Evolutionary conservation across 2,329 filamentous ascomycete genomes (phyloP), one percentile per base, ranked within the genome.

Genomic region (Epichloe hybrida): DNA sequence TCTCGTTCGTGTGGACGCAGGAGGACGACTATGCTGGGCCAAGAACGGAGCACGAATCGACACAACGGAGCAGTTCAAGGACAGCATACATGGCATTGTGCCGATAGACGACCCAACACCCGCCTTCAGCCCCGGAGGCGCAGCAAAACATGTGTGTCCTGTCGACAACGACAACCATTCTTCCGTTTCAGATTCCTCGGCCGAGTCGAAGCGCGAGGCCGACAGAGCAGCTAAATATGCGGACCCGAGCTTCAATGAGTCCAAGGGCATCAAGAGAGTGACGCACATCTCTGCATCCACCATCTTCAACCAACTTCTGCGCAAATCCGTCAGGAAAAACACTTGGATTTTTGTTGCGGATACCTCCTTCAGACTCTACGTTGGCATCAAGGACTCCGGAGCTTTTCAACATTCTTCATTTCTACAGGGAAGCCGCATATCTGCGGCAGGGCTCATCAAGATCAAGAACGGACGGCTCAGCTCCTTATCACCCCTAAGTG

Each of bases 341-440:
- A 93, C 86, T 4, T 95, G 90, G 90, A 94, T 95, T 56, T 96
- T 95, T 60, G 89, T 90, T 7, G 84, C 86, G 23, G 89, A 95
- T 66, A 91, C 87, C 1, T 84, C 79, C 1, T 93, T 90, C 64
- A 80, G 86, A 1, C 72, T 95, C 0, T 95, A 95, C 64, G 81
- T 95, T 36, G 89, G 89, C 46, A 93, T 95, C 70, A 95, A 96
- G 62, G 81, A 86, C 64, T 84, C 82, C 4, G 90, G 90, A 9
- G 81, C 86, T 4, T 96, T 96, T 61, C 90, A 95, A 60, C 90
- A 95, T 66, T 90, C 84, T 12, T 93, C 87, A 0, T 95, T 96
- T 60, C 73, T 95, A 2, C 86, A 90, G 54, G 90, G 89, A 23
- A 77, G 83, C 9, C 80, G 89, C 12, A 89, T 95, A 49, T 80